These are phyloP conservation scores for Ascochyta clinopodiicola DNA, from an alignment of 2,329 filamentous ascomycete genomes.

Conservation along the genomic window DNA sequence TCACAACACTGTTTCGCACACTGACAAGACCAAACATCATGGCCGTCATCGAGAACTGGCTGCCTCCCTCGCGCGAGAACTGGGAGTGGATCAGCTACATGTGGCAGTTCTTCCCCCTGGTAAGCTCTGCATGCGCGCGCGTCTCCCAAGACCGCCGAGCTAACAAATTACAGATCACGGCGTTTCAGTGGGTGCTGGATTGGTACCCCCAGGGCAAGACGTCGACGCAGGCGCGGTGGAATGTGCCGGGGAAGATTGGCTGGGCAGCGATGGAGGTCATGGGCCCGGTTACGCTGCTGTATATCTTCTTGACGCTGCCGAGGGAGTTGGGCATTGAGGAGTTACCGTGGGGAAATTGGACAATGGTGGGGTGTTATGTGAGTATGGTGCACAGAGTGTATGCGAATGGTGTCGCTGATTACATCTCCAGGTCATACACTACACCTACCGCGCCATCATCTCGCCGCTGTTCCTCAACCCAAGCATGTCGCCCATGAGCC, in stretches of 20 bases:
- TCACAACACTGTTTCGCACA: background rate
- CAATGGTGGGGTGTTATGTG: constrained; percentile 72
- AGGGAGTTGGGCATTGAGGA: constrained; percentile 60
- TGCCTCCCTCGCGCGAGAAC: constrained; percentile 58
- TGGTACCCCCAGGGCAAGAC: constrained; percentile 96
- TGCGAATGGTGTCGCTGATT: constrained; percentile 11
- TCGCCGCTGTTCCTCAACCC: constrained; percentile 81
- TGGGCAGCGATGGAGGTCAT: constrained; percentile 91
- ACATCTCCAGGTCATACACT: constrained; percentile 72
- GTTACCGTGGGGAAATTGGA: constrained; percentile 79
- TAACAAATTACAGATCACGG: constrained; percentile 63
- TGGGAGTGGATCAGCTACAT: constrained; percentile 55
- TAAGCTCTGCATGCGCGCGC: constrained; percentile 34
- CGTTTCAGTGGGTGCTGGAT: constrained; percentile 72
- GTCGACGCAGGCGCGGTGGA: constrained; percentile 74
- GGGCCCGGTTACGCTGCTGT: constrained; percentile 78
- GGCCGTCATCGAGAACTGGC: constrained; percentile 52
- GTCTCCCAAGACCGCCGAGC: too few relatives aligned
- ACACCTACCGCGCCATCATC: constrained; percentile 85
- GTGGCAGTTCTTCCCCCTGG: constrained; percentile 60
- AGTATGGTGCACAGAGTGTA: constrained; percentile 27
- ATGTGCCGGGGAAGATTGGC: constrained; percentile 85
- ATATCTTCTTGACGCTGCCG: constrained; percentile 76
- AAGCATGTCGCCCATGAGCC: constrained; percentile 89
- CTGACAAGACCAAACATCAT: constrained; percentile 31